phyloP scores from a whole-genome alignment of 2,329 filamentous ascomycete species.

The Albifimbria verrucaria region DNA sequence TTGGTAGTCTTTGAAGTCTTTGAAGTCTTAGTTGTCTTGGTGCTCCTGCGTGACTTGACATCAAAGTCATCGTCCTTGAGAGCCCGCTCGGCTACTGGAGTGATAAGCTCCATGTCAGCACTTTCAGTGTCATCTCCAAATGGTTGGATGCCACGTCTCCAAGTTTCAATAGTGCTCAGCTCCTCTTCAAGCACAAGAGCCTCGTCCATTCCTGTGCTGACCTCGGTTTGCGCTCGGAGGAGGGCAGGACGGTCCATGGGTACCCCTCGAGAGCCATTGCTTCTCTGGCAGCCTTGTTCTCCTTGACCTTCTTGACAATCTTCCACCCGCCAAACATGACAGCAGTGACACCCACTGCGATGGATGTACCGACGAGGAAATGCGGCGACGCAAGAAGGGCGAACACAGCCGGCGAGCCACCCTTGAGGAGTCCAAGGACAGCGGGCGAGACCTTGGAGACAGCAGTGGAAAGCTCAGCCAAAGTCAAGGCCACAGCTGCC shows the following conservation, averaged over 20 bases:
- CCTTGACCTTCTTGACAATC: conserved; percentile 82
- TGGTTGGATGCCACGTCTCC: conserved; percentile 54
- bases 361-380: conserved; percentile 87
- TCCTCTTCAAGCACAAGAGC: conserved; percentile 35
- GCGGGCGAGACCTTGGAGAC: conserved; percentile 80
- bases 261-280: conserved; percentile 23
- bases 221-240: conserved; percentile 23
- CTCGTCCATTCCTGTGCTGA: conserved; percentile 15
- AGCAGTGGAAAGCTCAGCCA: conserved; percentile 85
- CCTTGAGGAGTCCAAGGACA: conserved; percentile 72
- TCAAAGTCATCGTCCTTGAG: conserved; percentile 35
- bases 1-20: conserved; percentile 10
- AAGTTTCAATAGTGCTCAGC: conserved; percentile 55
- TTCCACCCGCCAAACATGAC: conserved; percentile 97
- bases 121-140: conserved; percentile 40
- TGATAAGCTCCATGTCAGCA: conserved; percentile 56
- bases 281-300: conserved; percentile 29
- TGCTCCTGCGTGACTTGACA: conserved; percentile 31
- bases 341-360: conserved; percentile 88
- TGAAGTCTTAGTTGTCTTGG: conserved; percentile 25
- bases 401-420: conserved; percentile 80
- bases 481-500: conserved; percentile 85
- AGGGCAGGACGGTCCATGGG: conserved; percentile 21
- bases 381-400: conserved; percentile 84
- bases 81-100: conserved; percentile 49